Evolutionary conservation across 805 yeast species (phyloP).

Genomic region (Monosporozyma yasuniensis): DNA sequence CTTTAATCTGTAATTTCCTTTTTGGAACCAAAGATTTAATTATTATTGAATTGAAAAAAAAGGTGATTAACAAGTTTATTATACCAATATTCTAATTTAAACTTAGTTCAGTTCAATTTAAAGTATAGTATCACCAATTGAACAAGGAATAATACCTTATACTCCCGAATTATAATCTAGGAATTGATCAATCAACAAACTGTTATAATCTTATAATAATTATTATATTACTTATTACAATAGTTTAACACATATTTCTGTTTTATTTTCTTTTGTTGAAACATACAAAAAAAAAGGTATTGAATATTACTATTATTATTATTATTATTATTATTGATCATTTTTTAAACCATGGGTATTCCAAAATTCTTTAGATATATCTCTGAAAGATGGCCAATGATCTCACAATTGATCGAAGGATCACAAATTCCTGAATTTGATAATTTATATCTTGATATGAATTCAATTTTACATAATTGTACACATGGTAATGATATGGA

Average conservation of each 20-base stretch:
- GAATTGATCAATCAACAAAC: background rate
- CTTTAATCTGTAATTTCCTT: background rate
- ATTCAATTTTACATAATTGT: conserved; percentile 88
- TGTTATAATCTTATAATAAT: background rate
- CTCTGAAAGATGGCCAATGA: conserved; percentile 98
- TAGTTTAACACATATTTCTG: too few relatives aligned
- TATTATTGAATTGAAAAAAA: too few relatives aligned
- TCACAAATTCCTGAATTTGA: conserved; percentile 87
- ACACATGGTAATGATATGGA: conserved; percentile 76
- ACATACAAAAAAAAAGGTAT: too few relatives aligned
- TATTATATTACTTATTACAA: too few relatives aligned
- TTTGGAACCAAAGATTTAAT: background rate
- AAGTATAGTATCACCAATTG: background rate
- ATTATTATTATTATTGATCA: background rate
- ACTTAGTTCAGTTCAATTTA: too few relatives aligned
- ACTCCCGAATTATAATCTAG: background rate
- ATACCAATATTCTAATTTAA: background rate
- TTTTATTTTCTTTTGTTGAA: too few relatives aligned
- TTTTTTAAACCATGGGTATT: conserved; percentile 55
- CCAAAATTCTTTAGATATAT: conserved; percentile 95
- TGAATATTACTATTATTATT: too few relatives aligned
- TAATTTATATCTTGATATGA: conserved; percentile 93
- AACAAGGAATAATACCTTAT: background rate
- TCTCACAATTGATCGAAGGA: conserved; percentile 76
- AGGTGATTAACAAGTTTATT: background rate